Evolutionary conservation across 202 grass and related monocot genomes (phyloP).

Genomic region (Musa balbisiana): DNA sequence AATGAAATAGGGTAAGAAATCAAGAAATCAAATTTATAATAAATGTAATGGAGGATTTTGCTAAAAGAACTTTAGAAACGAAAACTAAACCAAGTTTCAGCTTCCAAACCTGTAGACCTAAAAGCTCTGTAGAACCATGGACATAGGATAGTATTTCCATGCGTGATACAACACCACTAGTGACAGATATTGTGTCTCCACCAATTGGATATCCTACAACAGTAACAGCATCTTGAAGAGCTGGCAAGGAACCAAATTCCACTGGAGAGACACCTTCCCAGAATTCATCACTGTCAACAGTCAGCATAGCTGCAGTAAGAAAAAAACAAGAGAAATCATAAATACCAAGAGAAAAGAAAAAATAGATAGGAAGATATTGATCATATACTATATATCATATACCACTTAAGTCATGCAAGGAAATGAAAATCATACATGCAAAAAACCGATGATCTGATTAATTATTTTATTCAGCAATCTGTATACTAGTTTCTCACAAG

Average conservation of each 20-base stretch:
- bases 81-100: background rate
- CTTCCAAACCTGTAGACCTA: conserved; percentile 66
- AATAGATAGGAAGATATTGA: too few relatives aligned
- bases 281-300: conserved; percentile 84
- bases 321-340: conserved; percentile 16
- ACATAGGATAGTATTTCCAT: conserved; percentile 98
- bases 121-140: conserved; percentile 94
- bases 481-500: too few relatives aligned
- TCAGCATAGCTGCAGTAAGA: conserved; percentile 51
- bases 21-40: background rate
- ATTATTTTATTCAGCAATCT: too few relatives aligned
- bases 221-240: conserved; percentile 92
- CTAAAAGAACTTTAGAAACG: background rate
- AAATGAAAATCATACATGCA: too few relatives aligned
- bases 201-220: conserved; percentile 98
- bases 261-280: conserved; percentile 87
- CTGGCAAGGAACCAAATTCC: conserved; percentile 76
- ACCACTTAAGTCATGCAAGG: too few relatives aligned
- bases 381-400: too few relatives aligned
- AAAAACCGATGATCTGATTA: too few relatives aligned
- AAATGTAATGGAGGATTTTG: background rate
- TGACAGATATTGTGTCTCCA: conserved; percentile 97
- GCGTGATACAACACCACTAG: conserved; percentile 92
- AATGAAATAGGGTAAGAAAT: background rate
- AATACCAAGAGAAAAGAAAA: background rate